A percentile compares a stretch with the other conserved stretches of the same genome.
Conservation (phyloP, 306 rosid species). For the Lagenaria siceraria region DNA sequence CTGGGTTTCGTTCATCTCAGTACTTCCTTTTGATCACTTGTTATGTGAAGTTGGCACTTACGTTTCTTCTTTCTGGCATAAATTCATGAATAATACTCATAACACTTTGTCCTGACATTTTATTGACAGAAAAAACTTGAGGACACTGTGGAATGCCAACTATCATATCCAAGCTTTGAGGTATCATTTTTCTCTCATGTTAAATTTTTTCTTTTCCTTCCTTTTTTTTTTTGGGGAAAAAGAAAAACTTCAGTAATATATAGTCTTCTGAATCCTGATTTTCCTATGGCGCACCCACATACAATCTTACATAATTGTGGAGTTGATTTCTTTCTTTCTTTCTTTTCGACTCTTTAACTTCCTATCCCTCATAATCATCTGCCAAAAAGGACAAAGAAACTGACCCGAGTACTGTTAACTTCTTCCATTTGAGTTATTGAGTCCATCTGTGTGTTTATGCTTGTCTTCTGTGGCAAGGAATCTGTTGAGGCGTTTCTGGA, state of each 20-base stretch:
- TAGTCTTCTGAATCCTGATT: not conserved
- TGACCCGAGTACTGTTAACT: not conserved
- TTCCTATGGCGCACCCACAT: not conserved
- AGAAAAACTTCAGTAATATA: not conserved
- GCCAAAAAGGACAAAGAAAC: not conserved
- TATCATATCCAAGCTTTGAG: conserved; percentile 68
- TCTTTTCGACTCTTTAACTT: not conserved
- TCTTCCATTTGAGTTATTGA: not conserved
- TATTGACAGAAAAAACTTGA: conserved; percentile 61
- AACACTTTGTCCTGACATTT: conserved; percentile 2
- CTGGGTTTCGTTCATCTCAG: not conserved
- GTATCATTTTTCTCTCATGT: conserved; percentile 22
- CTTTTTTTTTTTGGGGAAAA: not conserved
- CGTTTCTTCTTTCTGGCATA: not conserved
- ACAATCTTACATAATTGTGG: not conserved
- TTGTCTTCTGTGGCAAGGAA: not conserved
- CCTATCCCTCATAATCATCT: not conserved
- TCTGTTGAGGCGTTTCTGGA: not conserved
- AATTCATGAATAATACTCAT: not conserved
- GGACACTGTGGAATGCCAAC: conserved; percentile 45
- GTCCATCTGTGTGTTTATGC: not conserved
- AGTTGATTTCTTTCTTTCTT: not conserved
- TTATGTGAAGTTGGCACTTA: not conserved
- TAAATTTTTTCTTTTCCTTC: not conserved
- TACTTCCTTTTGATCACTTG: not conserved